A percentile compares a stretch with the other conserved stretches of the same genome.
Evolutionary conservation across 257 asterid genomes (phyloP).

Genomic region (Solanum clarkiae): DNA sequence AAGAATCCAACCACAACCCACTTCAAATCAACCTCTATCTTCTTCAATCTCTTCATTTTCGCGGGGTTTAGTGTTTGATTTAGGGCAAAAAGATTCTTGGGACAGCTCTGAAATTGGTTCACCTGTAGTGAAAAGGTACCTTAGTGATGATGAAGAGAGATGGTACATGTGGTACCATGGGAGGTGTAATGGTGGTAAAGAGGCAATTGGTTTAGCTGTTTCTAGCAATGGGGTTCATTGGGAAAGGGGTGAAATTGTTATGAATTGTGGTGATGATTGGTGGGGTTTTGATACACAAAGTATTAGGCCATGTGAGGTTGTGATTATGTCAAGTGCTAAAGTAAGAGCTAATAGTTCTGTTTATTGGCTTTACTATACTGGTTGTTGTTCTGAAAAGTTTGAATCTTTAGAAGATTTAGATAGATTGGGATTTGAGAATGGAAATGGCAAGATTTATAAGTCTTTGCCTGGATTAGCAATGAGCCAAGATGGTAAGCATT

Average conservation of each 20-base stretch:
- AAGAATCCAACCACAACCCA: conserved; percentile 12
- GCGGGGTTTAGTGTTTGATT: conserved; percentile 59
- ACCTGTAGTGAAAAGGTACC: conserved; percentile 76
- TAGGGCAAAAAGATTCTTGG: conserved; percentile 57
- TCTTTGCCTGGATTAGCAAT: conserved; percentile 88
- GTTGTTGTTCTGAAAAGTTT: conserved; percentile 26
- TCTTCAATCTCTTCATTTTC: conserved; percentile 30
- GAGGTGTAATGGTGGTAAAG: conserved; percentile 19
- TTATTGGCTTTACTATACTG: conserved; percentile 89
- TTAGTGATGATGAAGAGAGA: conserved; percentile 83
- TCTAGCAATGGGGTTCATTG: conserved; percentile 87
- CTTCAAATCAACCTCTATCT: conserved; percentile 10
- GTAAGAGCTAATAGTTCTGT: conserved; percentile 48
- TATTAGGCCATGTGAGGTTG: conserved; percentile 62
- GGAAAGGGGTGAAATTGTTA: conserved; percentile 66
- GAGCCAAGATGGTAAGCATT: conserved; percentile 92
- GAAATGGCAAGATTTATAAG: conserved; percentile 9
- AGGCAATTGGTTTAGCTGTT: conserved; percentile 68
- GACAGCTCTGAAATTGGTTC: conserved; percentile 73
- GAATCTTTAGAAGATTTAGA: conserved; percentile 12
- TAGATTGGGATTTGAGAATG: neutral
- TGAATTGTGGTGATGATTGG: conserved; percentile 67
- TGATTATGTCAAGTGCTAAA: conserved; percentile 74
- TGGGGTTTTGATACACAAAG: conserved; percentile 85
- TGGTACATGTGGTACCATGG: conserved; percentile 96